Percentiles rank a stretch among this genome's conserved stretches.
Conservation (phyloP, 768 basidiomycete species). For the Rhodotorula sphaerocarpa region DNA sequence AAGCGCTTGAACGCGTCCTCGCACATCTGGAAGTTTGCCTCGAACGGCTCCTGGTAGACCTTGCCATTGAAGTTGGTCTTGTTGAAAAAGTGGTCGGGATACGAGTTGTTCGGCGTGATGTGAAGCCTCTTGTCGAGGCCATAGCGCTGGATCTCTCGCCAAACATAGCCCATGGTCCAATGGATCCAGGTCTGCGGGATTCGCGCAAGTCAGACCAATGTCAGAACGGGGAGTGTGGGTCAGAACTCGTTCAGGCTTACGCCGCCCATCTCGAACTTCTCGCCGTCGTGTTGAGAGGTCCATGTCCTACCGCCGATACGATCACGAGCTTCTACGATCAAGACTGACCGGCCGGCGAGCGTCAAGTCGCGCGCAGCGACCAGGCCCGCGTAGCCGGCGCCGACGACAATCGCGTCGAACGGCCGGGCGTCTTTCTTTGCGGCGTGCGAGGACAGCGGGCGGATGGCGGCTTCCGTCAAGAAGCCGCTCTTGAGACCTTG, state of each 20-base stretch:
- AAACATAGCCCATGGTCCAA: slow-evolving; percentile 6
- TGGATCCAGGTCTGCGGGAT: not conserved
- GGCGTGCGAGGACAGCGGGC: not conserved
- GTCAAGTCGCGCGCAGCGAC: slow-evolving; percentile 5
- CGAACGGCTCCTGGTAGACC: not conserved
- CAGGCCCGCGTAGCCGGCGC: slow-evolving; percentile 8
- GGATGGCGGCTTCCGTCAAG: slow-evolving; percentile 3
- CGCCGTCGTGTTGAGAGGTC: slow-evolving; percentile 7
- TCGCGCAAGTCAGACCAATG: not conserved
- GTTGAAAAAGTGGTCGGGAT: slow-evolving; percentile 4
- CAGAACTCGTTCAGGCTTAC: too few relatives aligned
- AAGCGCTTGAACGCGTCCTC: slow-evolving; percentile 8
- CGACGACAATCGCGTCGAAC: slow-evolving; percentile 11
- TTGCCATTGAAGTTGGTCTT: not conserved
- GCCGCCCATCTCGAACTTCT: slow-evolving; percentile 17
- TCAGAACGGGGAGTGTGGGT: too few relatives aligned
- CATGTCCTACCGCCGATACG: slow-evolving; percentile 12
- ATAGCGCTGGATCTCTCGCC: slow-evolving; percentile 9
- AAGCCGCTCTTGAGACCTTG: not conserved
- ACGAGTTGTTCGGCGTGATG: slow-evolving; percentile 11
- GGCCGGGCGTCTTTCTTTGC: not conserved
- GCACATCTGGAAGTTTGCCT: not conserved
- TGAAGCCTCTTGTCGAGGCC: slow-evolving; percentile 1
- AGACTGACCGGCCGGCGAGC: not conserved
- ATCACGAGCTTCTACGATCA: slow-evolving; percentile 16